Percentiles rank a stretch among this genome's conserved stretches.
phyloP scores from a whole-genome alignment of 2,329 filamentous ascomycete genomes.

The Penicillium sumatraense region DNA sequence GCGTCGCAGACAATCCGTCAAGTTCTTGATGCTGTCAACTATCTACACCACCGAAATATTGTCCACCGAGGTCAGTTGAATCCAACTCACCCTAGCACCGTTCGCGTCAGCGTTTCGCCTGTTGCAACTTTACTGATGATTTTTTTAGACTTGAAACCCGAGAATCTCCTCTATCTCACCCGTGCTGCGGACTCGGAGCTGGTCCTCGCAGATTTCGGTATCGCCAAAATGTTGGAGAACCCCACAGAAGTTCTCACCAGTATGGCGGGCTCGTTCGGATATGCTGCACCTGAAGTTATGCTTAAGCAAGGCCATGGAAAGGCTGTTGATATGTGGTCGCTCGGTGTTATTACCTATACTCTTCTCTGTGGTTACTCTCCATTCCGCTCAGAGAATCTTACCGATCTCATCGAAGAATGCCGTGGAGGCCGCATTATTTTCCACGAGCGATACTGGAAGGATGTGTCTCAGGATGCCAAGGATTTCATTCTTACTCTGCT shows the following conservation, averaged over 20 bases:
- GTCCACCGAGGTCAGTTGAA: slow-evolving; percentile 79
- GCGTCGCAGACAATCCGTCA: slow-evolving; percentile 94
- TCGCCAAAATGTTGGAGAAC: slow-evolving; percentile 94
- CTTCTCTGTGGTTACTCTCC: slow-evolving; percentile 97
- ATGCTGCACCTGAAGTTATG: slow-evolving; percentile 98
- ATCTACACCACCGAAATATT: slow-evolving; percentile 91
- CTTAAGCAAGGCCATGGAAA: slow-evolving; percentile 96
- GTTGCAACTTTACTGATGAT: background rate
- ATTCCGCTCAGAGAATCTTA: slow-evolving; percentile 91
- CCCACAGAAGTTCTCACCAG: slow-evolving; percentile 92
- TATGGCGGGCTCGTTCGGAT: slow-evolving; percentile 98
- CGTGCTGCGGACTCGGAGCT: slow-evolving; percentile 77
- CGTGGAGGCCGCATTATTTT: slow-evolving; percentile 82
- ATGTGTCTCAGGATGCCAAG: slow-evolving; percentile 93
- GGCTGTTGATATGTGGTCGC: slow-evolving; percentile 98
- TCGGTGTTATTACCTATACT: slow-evolving; percentile 98
- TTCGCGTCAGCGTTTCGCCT: background rate
- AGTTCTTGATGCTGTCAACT: slow-evolving; percentile 89
- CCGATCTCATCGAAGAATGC: slow-evolving; percentile 94
- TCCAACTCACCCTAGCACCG: background rate
- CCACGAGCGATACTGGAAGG: slow-evolving; percentile 98
- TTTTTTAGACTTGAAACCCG: slow-evolving; percentile 84
- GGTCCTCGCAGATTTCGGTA: slow-evolving; percentile 95
- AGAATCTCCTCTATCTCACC: slow-evolving; percentile 94
- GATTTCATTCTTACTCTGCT: slow-evolving; percentile 86